Percentiles rank a stretch among this genome's conserved stretches.
These are phyloP conservation scores for Diaporthe citri DNA, from an alignment of 2,329 filamentous ascomycete species.

Conservation along the genomic window DNA sequence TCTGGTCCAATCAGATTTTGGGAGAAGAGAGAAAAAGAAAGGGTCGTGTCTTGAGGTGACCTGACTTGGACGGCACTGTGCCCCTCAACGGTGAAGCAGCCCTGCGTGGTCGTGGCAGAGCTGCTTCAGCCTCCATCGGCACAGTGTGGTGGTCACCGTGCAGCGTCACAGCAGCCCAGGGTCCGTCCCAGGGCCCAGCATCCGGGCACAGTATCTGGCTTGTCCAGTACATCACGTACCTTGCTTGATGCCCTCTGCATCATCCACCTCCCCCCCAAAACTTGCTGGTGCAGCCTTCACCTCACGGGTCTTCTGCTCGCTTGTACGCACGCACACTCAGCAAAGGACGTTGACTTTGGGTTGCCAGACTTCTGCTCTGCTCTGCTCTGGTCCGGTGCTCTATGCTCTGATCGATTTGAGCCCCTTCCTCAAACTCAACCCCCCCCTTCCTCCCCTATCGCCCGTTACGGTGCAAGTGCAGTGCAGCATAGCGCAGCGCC, in stretches of 20 bases:
- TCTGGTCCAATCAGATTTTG: neutral
- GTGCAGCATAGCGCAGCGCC: conserved; percentile 15
- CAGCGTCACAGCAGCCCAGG: conserved; percentile 17
- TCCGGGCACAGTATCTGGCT: conserved; percentile 3
- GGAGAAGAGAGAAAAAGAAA: conserved; percentile 9
- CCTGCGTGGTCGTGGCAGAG: neutral
- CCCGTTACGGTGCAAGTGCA: conserved; percentile 20
- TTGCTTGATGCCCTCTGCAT: neutral
- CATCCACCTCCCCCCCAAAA: neutral
- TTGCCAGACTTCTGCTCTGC: conserved; percentile 4
- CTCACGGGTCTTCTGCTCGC: neutral
- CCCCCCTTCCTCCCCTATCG: neutral
- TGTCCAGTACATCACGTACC: conserved; percentile 12
- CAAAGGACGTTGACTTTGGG: conserved; percentile 1
- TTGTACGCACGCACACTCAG: conserved; percentile 2
- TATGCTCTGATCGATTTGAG: conserved; percentile 8
- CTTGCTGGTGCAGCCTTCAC: conserved; percentile 1
- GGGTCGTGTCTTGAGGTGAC: conserved; percentile 10
- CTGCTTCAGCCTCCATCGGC: conserved; percentile 1
- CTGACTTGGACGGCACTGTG: conserved; percentile 16
- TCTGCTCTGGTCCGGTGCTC: neutral
- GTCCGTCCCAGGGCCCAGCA: conserved; percentile 2
- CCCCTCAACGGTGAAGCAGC: conserved; percentile 27
- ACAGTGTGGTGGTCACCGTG: conserved; percentile 6
- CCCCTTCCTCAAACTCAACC: neutral